These are phyloP conservation scores for Alternaria tenuissima DNA, from an alignment of 2,329 filamentous ascomycete species.

Conservation along the genomic window DNA sequence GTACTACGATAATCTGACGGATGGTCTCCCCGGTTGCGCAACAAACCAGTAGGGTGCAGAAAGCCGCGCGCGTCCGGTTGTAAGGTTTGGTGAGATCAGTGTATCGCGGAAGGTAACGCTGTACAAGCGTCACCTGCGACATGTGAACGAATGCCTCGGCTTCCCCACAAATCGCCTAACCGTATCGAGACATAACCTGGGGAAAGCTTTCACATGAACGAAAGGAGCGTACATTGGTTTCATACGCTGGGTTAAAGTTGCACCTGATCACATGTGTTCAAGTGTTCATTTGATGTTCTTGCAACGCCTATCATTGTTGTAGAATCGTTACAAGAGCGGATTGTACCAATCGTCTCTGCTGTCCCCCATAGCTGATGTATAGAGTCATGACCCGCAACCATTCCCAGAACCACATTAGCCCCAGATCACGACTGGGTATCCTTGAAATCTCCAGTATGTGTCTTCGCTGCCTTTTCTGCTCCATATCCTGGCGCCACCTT, in stretches of 20 bases:
- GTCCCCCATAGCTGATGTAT: not conserved
- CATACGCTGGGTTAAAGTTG: not conserved
- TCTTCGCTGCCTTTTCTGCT: slow-evolving; percentile 5
- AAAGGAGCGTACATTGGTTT: not conserved
- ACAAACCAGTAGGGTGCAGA: not conserved
- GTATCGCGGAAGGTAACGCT: slow-evolving; percentile 16
- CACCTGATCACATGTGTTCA: not conserved
- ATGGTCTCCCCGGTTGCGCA: not conserved
- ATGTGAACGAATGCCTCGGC: slow-evolving; percentile 36
- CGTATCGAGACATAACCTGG: slow-evolving; percentile 10
- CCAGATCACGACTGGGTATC: not conserved
- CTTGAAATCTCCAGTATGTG: slow-evolving; percentile 1
- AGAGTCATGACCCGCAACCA: not conserved
- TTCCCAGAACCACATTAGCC: not conserved
- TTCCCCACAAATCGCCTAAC: slow-evolving; percentile 29
- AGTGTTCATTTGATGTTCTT: not conserved
- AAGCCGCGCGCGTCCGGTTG: slow-evolving; percentile 10
- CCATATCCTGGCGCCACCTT: not conserved
- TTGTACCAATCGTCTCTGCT: not conserved
- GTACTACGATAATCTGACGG: not conserved
- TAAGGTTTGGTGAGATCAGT: slow-evolving; percentile 16
- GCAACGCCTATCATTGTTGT: not conserved
- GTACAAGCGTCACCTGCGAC: slow-evolving; percentile 22
- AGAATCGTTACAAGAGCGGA: not conserved
- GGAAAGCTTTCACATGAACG: slow-evolving; percentile 20